Evolutionary conservation across 305 asterid species (phyloP), one percentile per base, ranked within the genome.

Genomic region (Fraxinus albicans): DNA sequence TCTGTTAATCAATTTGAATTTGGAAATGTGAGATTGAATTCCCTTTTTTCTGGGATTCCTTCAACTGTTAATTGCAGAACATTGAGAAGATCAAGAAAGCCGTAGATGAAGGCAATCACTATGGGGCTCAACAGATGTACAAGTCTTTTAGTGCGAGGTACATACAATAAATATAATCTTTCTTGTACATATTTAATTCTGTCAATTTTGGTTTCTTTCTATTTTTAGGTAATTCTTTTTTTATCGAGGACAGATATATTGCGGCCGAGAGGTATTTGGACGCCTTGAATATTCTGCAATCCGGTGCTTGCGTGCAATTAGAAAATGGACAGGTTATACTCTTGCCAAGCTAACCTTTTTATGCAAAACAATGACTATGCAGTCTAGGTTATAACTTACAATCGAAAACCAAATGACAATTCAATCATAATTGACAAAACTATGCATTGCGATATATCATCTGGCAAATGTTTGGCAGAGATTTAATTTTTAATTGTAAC

Each of bases 81-180:
- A 89, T 92, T 80, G 96, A 85, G 79, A 96, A 96, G 93, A 84
- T 94, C 44, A 93, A 89, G 88, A 92, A 90, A 82, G 91, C 91
- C 60, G 93, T 90, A 3, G 92, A 92, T 27, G 95, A 91, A 25
- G 98, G 98, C 73, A 91, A 92, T 91, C 91, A 85, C 88, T 94
- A 95, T 88, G 99, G 97, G 73, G 99, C 99, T 84, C 99, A 93
- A 82, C 99, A 95, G 89, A 92, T 95, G 98, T 93, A 94, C 70
- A 95, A 95, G 84, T 94, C 99, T 80, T 79, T 89, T 72, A 92
- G 97, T 83, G 92, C 95, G 9, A 93, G 99, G 99, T 95, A 86
- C 80, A 47, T 23, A 67, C 74, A 23, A 67, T 27, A 9, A 67
- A 67, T 67, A 19, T 67, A 33, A 25, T 9, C 12, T 17, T 77